phyloP scores from a whole-genome alignment of 2,329 filamentous ascomycete species.

The Alternaria arbusti region DNA sequence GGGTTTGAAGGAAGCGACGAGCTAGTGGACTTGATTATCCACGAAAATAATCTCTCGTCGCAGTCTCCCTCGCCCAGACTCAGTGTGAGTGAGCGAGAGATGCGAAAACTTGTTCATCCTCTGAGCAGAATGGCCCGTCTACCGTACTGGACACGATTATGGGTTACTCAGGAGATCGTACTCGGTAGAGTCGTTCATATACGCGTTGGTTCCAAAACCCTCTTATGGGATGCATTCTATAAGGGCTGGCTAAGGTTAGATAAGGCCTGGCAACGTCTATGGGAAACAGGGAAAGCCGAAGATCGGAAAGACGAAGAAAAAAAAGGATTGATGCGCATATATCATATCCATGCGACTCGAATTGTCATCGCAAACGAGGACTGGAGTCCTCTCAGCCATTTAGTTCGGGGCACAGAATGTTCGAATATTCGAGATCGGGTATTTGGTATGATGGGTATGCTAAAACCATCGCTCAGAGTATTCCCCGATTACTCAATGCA shows the following conservation, averaged over 20 bases:
- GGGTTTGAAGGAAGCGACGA: neutral
- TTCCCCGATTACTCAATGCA: neutral
- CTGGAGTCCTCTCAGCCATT: no score
- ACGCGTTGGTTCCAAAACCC: neutral
- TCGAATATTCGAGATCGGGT: neutral
- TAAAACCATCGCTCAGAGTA: neutral
- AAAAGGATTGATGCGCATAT: no score
- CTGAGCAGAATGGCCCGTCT: no score
- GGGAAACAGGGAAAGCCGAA: no score
- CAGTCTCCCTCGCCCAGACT: fast-evolving
- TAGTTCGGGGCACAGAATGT: neutral
- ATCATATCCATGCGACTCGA: no score
- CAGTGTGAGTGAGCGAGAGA: neutral
- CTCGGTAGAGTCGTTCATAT: neutral
- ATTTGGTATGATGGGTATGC: neutral
- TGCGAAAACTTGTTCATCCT: no score
- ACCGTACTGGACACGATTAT: neutral
- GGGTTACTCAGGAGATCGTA: neutral
- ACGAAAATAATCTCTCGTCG: fast-evolving
- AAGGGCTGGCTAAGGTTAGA: neutral
- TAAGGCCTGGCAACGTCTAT: no score
- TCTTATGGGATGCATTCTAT: neutral
- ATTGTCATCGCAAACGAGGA: no score
- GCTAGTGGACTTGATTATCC: neutral
- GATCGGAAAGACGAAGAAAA: no score